Percentiles rank a stretch among this genome's conserved stretches.
Conservation (phyloP, 345 rosid genomes). For the Eucalyptus coolabah region DNA sequence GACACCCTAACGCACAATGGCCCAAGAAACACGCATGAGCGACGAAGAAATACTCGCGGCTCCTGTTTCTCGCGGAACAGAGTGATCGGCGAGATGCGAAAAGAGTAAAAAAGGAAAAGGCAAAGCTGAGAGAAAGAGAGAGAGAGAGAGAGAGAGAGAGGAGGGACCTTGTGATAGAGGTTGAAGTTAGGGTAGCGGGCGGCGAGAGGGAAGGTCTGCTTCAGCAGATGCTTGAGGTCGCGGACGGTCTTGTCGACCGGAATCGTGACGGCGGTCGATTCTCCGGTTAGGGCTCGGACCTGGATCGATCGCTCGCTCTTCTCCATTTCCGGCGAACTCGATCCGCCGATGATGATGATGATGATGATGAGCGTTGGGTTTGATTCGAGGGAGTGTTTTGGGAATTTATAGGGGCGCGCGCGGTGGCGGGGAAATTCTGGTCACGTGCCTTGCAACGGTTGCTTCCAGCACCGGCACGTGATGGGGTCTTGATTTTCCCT, state of each 20-base stretch:
- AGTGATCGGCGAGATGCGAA: neutral
- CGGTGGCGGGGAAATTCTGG: neutral
- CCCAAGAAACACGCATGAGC: neutral
- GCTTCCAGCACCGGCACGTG: neutral
- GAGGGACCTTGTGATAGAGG: conserved; percentile 60
- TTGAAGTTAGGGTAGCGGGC: conserved; percentile 59
- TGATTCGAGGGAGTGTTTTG: neutral
- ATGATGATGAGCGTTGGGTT: neutral
- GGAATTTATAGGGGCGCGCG: neutral
- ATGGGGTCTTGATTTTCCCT: neutral
- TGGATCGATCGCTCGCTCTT: conserved; percentile 29
- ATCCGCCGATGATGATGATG: neutral
- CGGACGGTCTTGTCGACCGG: conserved; percentile 20
- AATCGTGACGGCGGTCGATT: conserved; percentile 26
- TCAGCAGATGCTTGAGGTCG: conserved; percentile 52
- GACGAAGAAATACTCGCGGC: neutral
- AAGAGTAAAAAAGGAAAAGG: neutral
- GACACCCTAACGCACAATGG: conserved; percentile 34
- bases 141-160: neutral
- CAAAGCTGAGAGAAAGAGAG: neutral
- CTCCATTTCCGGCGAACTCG: conserved; percentile 1
- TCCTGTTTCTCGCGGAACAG: neutral
- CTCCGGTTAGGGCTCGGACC: conserved; percentile 58
- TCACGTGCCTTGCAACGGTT: neutral
- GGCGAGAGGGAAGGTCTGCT: conserved; percentile 49